A percentile compares a stretch with the other conserved stretches of the same genome.
Conservation (phyloP, 352 stramenopile species). For the Sclerospora graminicola region DNA sequence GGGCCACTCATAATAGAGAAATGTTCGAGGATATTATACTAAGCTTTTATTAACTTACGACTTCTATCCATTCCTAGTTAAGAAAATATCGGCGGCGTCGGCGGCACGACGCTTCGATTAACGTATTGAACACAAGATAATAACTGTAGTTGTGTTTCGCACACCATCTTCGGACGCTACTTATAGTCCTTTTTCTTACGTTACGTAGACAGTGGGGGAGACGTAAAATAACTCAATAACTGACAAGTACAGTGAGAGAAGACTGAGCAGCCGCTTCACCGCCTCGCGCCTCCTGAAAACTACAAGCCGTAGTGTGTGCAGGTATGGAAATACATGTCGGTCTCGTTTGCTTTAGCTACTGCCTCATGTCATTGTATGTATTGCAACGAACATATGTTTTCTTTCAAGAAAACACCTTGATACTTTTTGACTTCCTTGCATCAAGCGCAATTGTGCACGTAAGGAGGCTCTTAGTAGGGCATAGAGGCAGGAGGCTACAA, state of each 20-base stretch:
- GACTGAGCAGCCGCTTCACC: constrained; percentile 10
- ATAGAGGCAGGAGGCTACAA: not conserved
- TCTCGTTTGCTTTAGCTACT: not conserved
- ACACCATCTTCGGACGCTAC: constrained; percentile 8
- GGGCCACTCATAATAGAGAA: not conserved
- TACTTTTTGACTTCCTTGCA: constrained; percentile 3
- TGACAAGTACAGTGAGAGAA: constrained; percentile 22
- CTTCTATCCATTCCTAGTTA: constrained; percentile 5
- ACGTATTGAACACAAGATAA: no score
- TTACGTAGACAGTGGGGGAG: constrained; percentile 16
- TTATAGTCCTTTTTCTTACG: constrained; percentile 21
- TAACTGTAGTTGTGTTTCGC: not conserved
- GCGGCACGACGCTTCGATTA: not conserved
- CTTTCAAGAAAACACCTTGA: not conserved
- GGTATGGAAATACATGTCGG: constrained; percentile 3
- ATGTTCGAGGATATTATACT: not conserved
- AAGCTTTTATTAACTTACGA: constrained; percentile 7
- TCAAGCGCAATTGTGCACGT: constrained; percentile 1
- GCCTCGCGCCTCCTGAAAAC: constrained; percentile 9
- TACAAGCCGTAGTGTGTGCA: not conserved
- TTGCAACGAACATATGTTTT: constrained; percentile 11
- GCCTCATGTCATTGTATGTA: not conserved
- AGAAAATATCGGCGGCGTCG: not conserved
- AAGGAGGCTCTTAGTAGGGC: not conserved
- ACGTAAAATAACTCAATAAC: constrained; percentile 28